Evolutionary conservation across 176 grass and related monocot genomes (phyloP), one percentile per base, ranked within the genome.

Genomic region (Bromus sterilis): DNA sequence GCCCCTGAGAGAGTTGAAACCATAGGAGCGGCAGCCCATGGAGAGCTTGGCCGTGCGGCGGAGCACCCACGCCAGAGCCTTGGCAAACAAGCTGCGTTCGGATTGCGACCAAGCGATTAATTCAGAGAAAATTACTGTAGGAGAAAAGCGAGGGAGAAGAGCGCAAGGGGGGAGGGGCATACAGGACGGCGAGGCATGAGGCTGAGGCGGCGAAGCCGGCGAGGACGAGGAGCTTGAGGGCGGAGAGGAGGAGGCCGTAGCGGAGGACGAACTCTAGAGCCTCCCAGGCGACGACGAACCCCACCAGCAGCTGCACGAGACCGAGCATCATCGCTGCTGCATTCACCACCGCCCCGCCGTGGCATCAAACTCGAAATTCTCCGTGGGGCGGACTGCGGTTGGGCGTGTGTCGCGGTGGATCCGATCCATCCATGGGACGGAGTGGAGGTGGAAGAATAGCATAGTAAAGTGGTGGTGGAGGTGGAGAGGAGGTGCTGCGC

Each of bases 1-100:
- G 82, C 91, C 95, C 71, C 83, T 84, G 66, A 95, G 74, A 78
- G 88, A 89, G 86, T 93, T 91, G 76, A 88, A 76, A 67, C 86
- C 83, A 28, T 80, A 88, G 79, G 94, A 80, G 75, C 79, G 86
- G 79, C 89, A 95, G 16, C 70, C 82, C 69, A 98, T 82, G 61
- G 88, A 95, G 66, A 92, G 78, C 25, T 94, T 91, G 78, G 80
- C 73, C 23, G 48, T 56, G 21, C 78, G 81, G 44, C 34, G 91
- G 66, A 95, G 89, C 58, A 98, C 60, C 86, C 89, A 85, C 37
- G 85, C 78, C 75, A 82, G 26, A 67, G 80, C 86, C 80, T 82
- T 94, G 65, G 79, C 80, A 80, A 85, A 51, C 49, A 98, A 84
- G 63, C 95, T 98, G 88, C 32, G 66, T 81, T 83, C 55, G 61